Conservation (phyloP, 148 eudicot genomes). For the Vaccinium corymbosum region DNA sequence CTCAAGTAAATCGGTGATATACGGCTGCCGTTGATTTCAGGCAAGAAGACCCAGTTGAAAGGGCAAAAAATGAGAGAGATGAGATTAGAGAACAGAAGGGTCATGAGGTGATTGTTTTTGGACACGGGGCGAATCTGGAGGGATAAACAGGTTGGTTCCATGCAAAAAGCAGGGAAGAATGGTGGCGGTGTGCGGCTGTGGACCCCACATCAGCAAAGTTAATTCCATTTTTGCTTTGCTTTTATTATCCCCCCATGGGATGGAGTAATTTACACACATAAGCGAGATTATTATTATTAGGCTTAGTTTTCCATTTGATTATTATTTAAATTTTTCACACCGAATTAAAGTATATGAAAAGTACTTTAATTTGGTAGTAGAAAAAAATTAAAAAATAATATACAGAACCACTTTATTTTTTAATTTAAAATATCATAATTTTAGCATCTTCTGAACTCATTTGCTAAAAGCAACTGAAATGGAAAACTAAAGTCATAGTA, state of each 20-base stretch:
- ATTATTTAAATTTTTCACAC: no score
- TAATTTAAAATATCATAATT: no score
- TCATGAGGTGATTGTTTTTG: background rate
- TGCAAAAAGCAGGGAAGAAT: slow-evolving; percentile 14
- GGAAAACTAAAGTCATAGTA: no score
- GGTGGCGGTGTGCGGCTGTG: background rate
- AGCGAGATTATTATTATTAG: background rate
- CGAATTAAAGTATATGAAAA: no score
- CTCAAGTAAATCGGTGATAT: background rate
- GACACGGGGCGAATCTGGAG: background rate
- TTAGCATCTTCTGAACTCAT: no score
- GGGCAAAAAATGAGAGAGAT: background rate
- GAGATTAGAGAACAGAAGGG: background rate
- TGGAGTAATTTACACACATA: background rate
- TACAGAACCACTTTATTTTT: no score
- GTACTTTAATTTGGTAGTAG: no score
- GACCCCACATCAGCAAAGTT: slow-evolving; percentile 11
- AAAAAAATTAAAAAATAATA: no score
- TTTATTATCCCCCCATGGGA: no score
- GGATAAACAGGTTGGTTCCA: background rate
- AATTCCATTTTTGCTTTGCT: background rate
- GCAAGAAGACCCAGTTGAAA: slow-evolving; percentile 3
- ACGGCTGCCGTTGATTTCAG: slow-evolving; percentile 10
- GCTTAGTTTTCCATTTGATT: no score
- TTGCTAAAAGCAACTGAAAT: no score